Evolutionary conservation across 2,329 filamentous ascomycete genomes (phyloP).

Genomic region (Epichloe glyceriae): DNA sequence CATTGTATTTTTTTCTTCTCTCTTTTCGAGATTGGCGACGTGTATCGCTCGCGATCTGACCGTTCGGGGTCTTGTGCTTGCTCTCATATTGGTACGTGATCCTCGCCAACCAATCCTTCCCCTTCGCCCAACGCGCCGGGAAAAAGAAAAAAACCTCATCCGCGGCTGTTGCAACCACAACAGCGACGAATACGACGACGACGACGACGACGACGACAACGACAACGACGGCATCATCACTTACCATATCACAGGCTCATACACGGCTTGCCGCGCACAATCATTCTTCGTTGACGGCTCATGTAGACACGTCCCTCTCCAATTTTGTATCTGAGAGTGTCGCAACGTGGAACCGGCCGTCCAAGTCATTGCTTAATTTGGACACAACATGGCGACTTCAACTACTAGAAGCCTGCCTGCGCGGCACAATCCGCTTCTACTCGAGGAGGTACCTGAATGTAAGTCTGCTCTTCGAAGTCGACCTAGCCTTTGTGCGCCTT

Average conservation of each 20-base stretch:
- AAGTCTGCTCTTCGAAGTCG: slow-evolving; percentile 16
- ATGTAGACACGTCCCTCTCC: neutral
- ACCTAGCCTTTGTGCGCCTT: neutral
- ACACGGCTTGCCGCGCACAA: neutral
- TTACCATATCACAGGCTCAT: neutral
- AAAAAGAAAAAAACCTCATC: neutral
- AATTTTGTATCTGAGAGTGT: neutral
- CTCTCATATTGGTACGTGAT: neutral
- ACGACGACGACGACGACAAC: neutral
- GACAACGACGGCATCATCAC: neutral
- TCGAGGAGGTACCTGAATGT: slow-evolving; percentile 51
- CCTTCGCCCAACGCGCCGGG: neutral
- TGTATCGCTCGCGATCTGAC: neutral
- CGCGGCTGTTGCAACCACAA: neutral
- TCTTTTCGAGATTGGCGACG: neutral
- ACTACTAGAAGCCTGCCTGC: slow-evolving; percentile 39
- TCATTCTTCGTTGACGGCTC: neutral
- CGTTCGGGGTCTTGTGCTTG: neutral
- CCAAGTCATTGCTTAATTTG: neutral
- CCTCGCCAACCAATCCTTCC: neutral
- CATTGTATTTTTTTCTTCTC: neutral
- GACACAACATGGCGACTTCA: slow-evolving; percentile 21
- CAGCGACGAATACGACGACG: neutral
- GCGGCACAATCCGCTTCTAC: slow-evolving; percentile 53
- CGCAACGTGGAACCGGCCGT: slow-evolving; percentile 1